Conservation (phyloP, 1,139 yeast genomes). For the Yamadazyma membranifaciens region DNA sequence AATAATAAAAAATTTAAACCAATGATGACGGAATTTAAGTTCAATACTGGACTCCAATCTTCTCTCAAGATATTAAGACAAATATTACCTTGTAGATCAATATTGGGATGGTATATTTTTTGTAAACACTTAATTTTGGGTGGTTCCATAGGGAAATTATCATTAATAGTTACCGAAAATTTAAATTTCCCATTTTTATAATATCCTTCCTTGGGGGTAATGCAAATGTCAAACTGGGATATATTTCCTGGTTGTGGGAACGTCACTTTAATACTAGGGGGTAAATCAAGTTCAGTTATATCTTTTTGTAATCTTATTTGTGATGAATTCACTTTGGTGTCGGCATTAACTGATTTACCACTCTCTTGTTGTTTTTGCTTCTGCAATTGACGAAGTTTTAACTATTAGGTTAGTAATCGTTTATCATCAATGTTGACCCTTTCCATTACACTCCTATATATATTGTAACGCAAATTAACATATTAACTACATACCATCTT, state of each 20-base stretch:
- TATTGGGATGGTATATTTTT: conserved; percentile 89
- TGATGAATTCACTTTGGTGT: conserved; percentile 43
- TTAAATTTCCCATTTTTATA: conserved; percentile 68
- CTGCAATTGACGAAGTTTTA: conserved; percentile 60
- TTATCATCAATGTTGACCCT: not conserved
- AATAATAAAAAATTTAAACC: conserved; percentile 84
- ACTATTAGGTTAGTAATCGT: conserved; percentile 23
- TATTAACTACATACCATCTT: conserved; percentile 7
- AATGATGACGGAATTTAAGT: conserved; percentile 74
- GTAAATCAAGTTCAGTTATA: conserved; percentile 66
- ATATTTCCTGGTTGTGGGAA: conserved; percentile 58
- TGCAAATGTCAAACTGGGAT: conserved; percentile 58
- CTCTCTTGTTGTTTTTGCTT: conserved; percentile 53
- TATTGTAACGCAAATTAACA: no score
- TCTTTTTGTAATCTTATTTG: conserved; percentile 61
- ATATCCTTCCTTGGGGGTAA: conserved; percentile 78
- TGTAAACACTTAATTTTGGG: conserved; percentile 76
- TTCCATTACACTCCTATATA: not conserved
- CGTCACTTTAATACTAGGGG: conserved; percentile 56
- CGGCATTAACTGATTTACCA: conserved; percentile 15
- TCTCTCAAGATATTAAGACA: conserved; percentile 89
- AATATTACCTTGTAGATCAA: conserved; percentile 85
- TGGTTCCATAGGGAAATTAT: conserved; percentile 87
- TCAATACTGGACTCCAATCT: conserved; percentile 95
- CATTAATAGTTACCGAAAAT: conserved; percentile 63